Conservation (phyloP, 495 filamentous ascomycete species). For the Aspergillus incahuasiensis region DNA sequence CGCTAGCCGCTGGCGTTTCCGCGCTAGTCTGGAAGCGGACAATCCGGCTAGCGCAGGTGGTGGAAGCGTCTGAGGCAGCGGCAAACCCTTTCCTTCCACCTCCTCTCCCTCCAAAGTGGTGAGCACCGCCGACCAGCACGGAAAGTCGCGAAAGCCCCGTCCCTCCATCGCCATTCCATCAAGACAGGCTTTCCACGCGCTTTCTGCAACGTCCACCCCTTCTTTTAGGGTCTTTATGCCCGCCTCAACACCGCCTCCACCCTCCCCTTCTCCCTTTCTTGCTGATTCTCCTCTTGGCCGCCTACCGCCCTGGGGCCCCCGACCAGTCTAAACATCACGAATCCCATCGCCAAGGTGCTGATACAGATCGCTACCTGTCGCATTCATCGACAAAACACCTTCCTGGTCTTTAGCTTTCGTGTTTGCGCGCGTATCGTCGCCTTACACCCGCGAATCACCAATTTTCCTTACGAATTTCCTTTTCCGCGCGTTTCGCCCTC, state of each 20-base stretch:
- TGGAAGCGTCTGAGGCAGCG: too few relatives aligned
- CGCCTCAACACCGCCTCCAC: constrained; percentile 18
- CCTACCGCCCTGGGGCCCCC: constrained; percentile 23
- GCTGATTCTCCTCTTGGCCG: constrained; percentile 25
- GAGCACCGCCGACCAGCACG: constrained; percentile 38
- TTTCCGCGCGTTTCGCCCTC: constrained; percentile 20
- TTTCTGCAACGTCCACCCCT: constrained; percentile 28
- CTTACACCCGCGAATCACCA: constrained; percentile 21
- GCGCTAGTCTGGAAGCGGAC: background rate
- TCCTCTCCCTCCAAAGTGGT: constrained; percentile 35
- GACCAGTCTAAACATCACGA: constrained; percentile 33
- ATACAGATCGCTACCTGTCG: constrained; percentile 25
- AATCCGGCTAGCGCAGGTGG: constrained; percentile 19
- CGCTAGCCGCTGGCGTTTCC: background rate
- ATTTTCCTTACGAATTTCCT: constrained; percentile 14
- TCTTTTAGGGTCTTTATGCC: constrained; percentile 23
- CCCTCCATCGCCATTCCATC: constrained; percentile 47
- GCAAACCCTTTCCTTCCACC: constrained; percentile 39
- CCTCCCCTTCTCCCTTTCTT: constrained; percentile 25
- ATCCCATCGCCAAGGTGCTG: constrained; percentile 34
- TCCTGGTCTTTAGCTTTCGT: constrained; percentile 9
- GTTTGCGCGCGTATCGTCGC: constrained; percentile 17
- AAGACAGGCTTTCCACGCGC: constrained; percentile 35
- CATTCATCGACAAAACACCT: constrained; percentile 23
- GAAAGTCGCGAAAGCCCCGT: constrained; percentile 42